A percentile compares a stretch with the other conserved stretches of the same genome.
These are phyloP conservation scores for Austroboletus olivaceoglutinosus DNA, from an alignment of 1,284 basidiomycete species.

Conservation along the genomic window DNA sequence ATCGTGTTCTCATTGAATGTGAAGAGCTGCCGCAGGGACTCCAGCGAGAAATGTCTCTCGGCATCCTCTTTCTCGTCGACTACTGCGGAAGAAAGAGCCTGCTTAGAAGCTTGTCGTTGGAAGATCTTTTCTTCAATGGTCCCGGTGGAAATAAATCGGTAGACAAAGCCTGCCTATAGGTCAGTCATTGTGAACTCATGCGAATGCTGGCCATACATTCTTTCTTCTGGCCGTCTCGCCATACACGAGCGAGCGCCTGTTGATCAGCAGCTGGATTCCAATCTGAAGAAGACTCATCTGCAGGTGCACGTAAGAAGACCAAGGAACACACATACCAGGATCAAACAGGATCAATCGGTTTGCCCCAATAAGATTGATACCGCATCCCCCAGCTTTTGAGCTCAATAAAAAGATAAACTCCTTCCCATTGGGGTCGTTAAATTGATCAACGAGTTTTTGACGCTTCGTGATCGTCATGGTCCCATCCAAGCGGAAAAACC, in stretches of 20 bases:
- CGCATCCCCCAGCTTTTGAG: conserved; percentile 96
- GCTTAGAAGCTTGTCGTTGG: conserved; percentile 94
- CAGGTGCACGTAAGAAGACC: background rate
- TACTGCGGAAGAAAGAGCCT: conserved; percentile 94
- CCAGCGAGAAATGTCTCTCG: conserved; percentile 92
- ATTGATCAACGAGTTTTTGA: conserved; percentile 95
- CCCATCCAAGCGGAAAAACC: conserved; percentile 90
- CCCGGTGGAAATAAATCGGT: conserved; percentile 96
- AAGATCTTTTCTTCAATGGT: conserved; percentile 99
- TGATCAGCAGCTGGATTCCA: conserved; percentile 99
- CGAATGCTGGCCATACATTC: conserved; percentile 63
- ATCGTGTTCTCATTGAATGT: conserved; percentile 85
- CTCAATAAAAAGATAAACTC: conserved; percentile 96
- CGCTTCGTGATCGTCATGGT: conserved; percentile 93
- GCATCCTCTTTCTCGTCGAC: conserved; percentile 97
- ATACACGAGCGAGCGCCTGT: conserved; percentile 96
- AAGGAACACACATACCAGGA: conserved; percentile 57
- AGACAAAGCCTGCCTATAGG: conserved; percentile 77
- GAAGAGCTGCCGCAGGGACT: conserved; percentile 90
- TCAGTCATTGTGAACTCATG: conserved; percentile 11
- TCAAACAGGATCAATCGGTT: conserved; percentile 96
- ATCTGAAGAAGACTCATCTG: conserved; percentile 48
- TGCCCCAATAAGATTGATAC: conserved; percentile 97
- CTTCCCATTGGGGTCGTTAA: conserved; percentile 94
- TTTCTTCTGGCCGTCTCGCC: conserved; percentile 99